A percentile compares a stretch with the other conserved stretches of the same genome.
phyloP scores from a whole-genome alignment of 441 rosid species.

The Euphorbia corollata region DNA sequence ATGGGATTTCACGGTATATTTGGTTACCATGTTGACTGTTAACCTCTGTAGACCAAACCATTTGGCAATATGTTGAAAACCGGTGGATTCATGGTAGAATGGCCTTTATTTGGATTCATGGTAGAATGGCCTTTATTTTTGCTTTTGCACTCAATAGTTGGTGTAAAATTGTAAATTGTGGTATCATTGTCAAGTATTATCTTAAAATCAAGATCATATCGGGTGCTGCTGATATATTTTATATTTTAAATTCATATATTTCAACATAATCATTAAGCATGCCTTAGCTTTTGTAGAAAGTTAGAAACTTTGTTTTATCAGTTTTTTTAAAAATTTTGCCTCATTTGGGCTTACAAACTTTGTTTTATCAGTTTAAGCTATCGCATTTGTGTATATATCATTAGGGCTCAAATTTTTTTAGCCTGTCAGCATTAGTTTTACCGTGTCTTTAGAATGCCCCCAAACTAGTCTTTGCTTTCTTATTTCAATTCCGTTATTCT shows the following conservation, averaged over 20 bases:
- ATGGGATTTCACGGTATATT: too few relatives aligned
- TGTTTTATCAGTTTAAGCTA: background rate
- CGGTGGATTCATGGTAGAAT: constrained; percentile 3
- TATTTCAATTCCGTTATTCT: background rate
- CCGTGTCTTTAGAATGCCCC: background rate
- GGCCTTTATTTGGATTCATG: background rate
- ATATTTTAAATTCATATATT: background rate
- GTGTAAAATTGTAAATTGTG: constrained; percentile 3
- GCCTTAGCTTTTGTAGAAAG: background rate
- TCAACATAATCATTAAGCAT: too few relatives aligned
- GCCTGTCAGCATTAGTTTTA: background rate
- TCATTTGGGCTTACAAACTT: too few relatives aligned
- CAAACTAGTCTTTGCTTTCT: background rate
- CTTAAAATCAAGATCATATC: background rate
- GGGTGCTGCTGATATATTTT: background rate
- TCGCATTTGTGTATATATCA: background rate
- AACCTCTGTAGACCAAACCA: background rate
- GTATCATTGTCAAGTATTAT: background rate
- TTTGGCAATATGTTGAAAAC: constrained; percentile 12
- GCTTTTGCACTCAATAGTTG: background rate
- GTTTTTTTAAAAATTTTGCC: too few relatives aligned
- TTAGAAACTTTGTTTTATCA: background rate
- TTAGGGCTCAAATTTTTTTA: background rate
- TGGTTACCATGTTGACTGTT: too few relatives aligned
- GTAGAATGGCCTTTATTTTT: background rate